A percentile compares a stretch with the other conserved stretches of the same genome.
phyloP scores from a whole-genome alignment of 2,329 filamentous ascomycete species.

The Lomentospora prolificans region DNA sequence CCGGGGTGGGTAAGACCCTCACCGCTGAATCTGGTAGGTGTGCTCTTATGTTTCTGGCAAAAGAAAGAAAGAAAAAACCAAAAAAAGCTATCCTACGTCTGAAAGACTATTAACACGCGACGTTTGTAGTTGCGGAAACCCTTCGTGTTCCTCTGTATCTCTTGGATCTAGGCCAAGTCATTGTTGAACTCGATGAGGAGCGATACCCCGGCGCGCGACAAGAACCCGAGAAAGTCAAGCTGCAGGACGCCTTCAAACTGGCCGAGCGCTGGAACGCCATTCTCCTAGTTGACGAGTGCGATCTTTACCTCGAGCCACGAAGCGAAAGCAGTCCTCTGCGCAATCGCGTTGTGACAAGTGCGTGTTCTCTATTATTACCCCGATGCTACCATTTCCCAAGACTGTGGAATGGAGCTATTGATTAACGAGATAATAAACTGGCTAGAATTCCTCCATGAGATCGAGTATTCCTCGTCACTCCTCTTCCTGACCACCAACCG shows the following conservation, averaged over 20 bases:
- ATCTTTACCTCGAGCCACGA: constrained; percentile 24
- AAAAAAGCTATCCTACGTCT: neutral
- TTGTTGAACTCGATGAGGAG: constrained; percentile 50
- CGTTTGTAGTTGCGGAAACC: constrained; percentile 31
- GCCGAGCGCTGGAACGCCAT: constrained; percentile 38
- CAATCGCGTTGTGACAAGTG: constrained; percentile 12
- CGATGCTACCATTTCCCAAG: neutral
- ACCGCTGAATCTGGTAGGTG: constrained; percentile 24
- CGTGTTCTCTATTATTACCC: constrained; percentile 18
- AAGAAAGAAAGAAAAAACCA: too few relatives aligned
- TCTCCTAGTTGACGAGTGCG: constrained; percentile 25
- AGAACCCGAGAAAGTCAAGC: neutral
- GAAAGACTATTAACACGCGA: too few relatives aligned
- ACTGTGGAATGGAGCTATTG: too few relatives aligned
- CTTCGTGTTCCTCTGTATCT: constrained; percentile 32
- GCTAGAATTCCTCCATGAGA: constrained; percentile 7
- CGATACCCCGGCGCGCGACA: constrained; percentile 12
- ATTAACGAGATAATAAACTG: neutral
- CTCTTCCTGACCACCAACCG: constrained; percentile 41
- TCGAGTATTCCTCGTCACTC: constrained; percentile 39
- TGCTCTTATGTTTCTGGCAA: neutral
- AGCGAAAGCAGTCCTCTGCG: constrained; percentile 15
- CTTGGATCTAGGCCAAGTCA: constrained; percentile 55
- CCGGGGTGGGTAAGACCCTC: constrained; percentile 40
- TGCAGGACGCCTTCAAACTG: constrained; percentile 40